phyloP scores from a whole-genome alignment of 75 land plant genomes.

The Chamaecyparis obtusa region DNA sequence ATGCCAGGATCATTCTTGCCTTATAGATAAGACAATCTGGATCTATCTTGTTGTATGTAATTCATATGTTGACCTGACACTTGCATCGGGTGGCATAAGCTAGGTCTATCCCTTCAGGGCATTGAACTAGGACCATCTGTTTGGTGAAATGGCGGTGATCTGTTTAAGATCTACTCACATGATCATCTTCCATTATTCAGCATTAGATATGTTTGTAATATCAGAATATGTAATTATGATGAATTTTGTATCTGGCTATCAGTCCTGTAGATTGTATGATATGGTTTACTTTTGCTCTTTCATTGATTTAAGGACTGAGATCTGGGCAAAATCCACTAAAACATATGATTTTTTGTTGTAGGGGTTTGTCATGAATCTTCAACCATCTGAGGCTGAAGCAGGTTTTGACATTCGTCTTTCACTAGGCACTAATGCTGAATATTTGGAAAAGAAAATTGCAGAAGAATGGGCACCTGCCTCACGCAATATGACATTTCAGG shows the following conservation, averaged over 20 bases:
- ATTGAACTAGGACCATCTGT: not conserved
- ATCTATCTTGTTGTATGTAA: not conserved
- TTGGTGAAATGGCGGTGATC: not conserved
- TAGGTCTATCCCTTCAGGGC: not conserved
- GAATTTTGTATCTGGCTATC: not conserved
- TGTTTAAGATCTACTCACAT: not conserved
- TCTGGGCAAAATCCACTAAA: not conserved
- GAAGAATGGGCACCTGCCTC: conserved; percentile 98
- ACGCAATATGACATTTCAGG: conserved; percentile 85
- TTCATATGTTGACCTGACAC: not conserved
- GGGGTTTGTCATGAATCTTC: conserved; percentile 99
- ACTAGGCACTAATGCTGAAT: conserved; percentile 56
- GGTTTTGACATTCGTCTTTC: conserved; percentile 93
- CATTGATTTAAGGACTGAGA: not conserved
- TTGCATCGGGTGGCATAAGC: not conserved
- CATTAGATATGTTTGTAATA: not conserved
- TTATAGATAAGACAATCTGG: not conserved
- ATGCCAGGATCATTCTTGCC: not conserved
- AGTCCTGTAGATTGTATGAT: not conserved
- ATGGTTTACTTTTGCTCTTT: not conserved
- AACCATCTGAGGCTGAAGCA: conserved; percentile 97
- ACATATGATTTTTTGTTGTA: conserved; percentile 18
- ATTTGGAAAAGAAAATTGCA: conserved; percentile 60
- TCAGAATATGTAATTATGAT: not conserved
- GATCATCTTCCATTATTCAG: not conserved